Base-by-base conservation (phyloP, 768 basidiomycete genomes). In the Phaffia australis region DNA sequence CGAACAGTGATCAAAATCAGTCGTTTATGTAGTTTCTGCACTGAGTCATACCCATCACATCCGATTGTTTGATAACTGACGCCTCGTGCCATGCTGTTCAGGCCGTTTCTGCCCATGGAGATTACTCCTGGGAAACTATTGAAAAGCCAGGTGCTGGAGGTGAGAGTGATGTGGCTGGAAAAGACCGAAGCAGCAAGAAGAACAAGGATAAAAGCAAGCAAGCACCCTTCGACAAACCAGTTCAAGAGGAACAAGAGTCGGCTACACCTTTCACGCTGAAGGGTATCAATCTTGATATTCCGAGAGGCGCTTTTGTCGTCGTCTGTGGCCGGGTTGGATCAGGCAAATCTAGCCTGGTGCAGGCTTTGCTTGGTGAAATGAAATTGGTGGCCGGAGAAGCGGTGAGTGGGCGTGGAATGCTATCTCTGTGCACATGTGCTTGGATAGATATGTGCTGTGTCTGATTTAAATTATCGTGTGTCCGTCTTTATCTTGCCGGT, bases 181-280 rank as follows among this genome's bases (percentile, higher is more conserved):
- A 50, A 62, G 63, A 29, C 65, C 69, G 48, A 69, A 49, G 66
- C 56, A 51, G 30, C 49, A 61, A 61, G 27, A 72, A 11, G 75
- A 73, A 71, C 55, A 60, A 71, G 71, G 64, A 29, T 66, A 68
- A 32, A 68, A 51, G 60, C 71, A 35, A 51, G 70, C 68, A 55
- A 71, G 25, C 35, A 42, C 6, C 35, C 35, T 42, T 50, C 58
- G 50, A 35, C 48, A 70, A 69, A 32, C 71, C 57, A 25, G 58
- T 59, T 30, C 71, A 69, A n/a, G 75, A 79, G 42, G 42, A 55
- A 1, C 54, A 42, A 11, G 35, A 42, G 11, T 42, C 47, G 3
- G 60, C 70, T 11, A 61, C 68, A 62, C 83, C 83, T 0, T 85
- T 85, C 67, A 75, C 79, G 63, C 72, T 85, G 56, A 78, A 75